Evolutionary conservation across 2,329 filamentous ascomycete species (phyloP), one percentile per base, ranked within the genome.

Genomic region (Microdochium trichocladiopsis): DNA sequence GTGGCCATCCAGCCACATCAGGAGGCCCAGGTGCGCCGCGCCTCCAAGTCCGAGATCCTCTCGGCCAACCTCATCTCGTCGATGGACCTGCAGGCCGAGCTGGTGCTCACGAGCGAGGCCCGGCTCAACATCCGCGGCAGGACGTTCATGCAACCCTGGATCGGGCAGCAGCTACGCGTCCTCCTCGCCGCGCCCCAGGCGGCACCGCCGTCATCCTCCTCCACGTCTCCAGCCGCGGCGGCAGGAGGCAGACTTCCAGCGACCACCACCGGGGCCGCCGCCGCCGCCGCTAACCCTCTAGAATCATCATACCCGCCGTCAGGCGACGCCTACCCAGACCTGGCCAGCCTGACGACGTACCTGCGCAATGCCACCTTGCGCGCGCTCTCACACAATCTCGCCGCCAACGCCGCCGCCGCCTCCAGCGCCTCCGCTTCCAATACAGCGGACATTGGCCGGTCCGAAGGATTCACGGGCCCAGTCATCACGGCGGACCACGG

Each of bases 321-420:
- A 50, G 61, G 64, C 11, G 71, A 75, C 23, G 66, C 68, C 5
- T 81, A 79, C 55, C 69, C 73, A 0, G 69, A 70, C 55, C 63
- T 75, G 16, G 55, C 59, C 10, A 73, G 76, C 31, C 68, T 79
- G 5, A 63, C 68, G 12, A 70, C 72, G 56, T 80, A 80, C 60
- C 57, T 81, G 9, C 64, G 69, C 52, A 70, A 69, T 18, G 72
- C 74, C 12, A 66, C 72, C 8, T 59, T 68, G 23, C 74, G 71
- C 47, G 66, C 67, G 43, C 63, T 79, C 2, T 63, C 70, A 0
- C 61, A 69, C 10, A 66, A 67, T 51, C 53, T 64, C n/a, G 58
- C 60, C 25, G 56, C 54, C 10, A 57, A 50, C 25, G 41, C 51
- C 23, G 52, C 43, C 24, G 45, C 52, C 16, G 41, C 41, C 16